phyloP scores from a whole-genome alignment of 1,284 basidiomycete genomes.

The Schizophyllum amplum region DNA sequence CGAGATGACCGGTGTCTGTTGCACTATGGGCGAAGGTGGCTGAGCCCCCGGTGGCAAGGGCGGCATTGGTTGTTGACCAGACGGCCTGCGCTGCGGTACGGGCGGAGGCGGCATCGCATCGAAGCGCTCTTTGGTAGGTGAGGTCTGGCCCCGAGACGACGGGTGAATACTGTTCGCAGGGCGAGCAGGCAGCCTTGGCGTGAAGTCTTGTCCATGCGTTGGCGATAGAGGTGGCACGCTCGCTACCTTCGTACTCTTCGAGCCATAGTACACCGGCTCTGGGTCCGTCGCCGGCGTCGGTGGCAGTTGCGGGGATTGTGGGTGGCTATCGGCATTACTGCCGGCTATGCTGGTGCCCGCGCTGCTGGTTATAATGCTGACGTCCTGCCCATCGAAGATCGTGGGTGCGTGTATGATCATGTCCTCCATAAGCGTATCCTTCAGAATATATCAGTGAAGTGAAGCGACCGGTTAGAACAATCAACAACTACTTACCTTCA shows the following conservation, averaged over 20 bases:
- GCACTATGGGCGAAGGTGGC: neutral
- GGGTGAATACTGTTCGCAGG: constrained; percentile 74
- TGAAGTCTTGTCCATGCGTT: constrained; percentile 47
- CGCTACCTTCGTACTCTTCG: constrained; percentile 54
- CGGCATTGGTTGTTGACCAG: neutral
- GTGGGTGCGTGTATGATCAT: constrained; percentile 62
- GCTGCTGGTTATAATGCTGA: neutral
- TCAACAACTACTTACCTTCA: constrained; percentile 44
- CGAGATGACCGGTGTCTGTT: neutral
- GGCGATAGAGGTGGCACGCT: constrained; percentile 30
- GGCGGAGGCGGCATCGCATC: constrained; percentile 17
- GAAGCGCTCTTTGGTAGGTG: constrained; percentile 28
- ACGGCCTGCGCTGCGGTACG: constrained; percentile 14
- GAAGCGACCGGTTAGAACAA: neutral
- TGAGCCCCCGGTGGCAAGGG: neutral
- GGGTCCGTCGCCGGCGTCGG: constrained; percentile 52
- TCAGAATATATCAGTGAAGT: constrained; percentile 6
- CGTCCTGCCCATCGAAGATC: constrained; percentile 42
- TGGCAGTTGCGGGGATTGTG: constrained; percentile 54
- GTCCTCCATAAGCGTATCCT: constrained; percentile 88
- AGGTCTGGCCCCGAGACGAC: constrained; percentile 43
- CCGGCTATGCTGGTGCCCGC: neutral
- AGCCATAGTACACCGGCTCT: constrained; percentile 53
- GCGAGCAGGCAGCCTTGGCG: constrained; percentile 56
- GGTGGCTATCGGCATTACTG: neutral